Evolutionary conservation across 2,329 filamentous ascomycete genomes (phyloP), one percentile per base, ranked within the genome.

Genomic region (Grosmannia clavigera): DNA sequence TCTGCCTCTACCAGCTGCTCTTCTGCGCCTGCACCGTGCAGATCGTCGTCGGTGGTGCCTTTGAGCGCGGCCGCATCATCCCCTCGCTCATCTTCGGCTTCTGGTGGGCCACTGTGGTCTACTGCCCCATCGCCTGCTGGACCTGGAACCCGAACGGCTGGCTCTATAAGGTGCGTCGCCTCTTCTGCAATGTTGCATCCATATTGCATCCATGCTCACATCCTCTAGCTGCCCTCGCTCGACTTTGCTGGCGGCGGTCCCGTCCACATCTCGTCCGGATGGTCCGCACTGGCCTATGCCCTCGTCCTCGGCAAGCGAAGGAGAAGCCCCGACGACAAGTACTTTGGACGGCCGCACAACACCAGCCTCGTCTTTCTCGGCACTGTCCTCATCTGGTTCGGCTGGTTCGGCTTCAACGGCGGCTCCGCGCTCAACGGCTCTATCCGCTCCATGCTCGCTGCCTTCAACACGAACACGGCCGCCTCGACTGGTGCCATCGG

Each of bases 91-190:
- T 88, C 31, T 88, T 85, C 63, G 74, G 77, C 27, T 81, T 85
- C 67, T 78, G 74, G 66, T 86, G 83, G 83, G 81, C 82, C 0
- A 86, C 83, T 0, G 75, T 85, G 59, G 83, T 86, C 3, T 86
- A 86, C 70, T 85, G 72, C 57, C 56, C 79, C 0, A 78, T 86
- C 43, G 83, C 83, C 0, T 83, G 79, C 71, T 86, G 83, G 82
- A 84, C 82, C 4, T 87, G 84, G 84, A 86, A 86, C 66, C 67
- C 77, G n/a, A 80, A 78, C 58, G 83, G 84, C 12, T 87, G 84
- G 83, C 72, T 86, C 0, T 84, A 75, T 69, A 80, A 57, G 43
- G 43, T 46, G 43, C 19, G 43, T 46, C 25, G 14, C 33, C 16
- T 38, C 12, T 38, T 38, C 35, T 38, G 9, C 22, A 22, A 22